Evolutionary conservation across 345 rosid genomes (phyloP).

Genomic region (Aurinia saxatilis): DNA sequence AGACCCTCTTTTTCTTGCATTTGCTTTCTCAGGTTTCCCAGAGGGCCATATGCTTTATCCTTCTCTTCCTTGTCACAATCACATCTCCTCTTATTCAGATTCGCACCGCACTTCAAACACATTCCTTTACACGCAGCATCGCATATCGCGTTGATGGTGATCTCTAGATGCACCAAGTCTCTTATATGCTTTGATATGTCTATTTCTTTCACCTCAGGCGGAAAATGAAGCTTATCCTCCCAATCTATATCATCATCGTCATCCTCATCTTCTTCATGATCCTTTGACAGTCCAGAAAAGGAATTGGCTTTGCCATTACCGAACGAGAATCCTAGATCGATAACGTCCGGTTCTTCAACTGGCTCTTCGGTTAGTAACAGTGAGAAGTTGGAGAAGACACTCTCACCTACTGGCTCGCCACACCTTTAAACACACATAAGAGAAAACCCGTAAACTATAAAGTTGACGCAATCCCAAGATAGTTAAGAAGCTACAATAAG

Average conservation of each 20-base stretch:
- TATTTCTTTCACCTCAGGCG: conserved; percentile 52
- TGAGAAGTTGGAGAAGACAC: conserved; percentile 71
- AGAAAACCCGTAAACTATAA: neutral
- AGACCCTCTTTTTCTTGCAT: conserved; percentile 42
- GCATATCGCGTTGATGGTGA: conserved; percentile 56
- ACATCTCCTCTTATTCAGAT: conserved; percentile 60
- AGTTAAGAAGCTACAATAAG: neutral
- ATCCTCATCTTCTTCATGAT: conserved; percentile 36
- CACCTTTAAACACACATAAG: conserved; percentile 45
- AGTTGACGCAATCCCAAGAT: neutral
- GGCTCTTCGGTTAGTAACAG: conserved; percentile 61
- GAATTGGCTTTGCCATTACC: conserved; percentile 31
- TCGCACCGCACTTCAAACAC: conserved; percentile 71
- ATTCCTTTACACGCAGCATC: conserved; percentile 69
- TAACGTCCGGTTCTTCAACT: conserved; percentile 59
- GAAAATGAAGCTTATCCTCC: conserved; percentile 78
- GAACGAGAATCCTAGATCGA: conserved; percentile 44
- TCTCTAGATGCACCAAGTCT: conserved; percentile 78
- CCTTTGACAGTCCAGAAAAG: conserved; percentile 7
- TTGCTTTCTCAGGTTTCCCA: conserved; percentile 55
- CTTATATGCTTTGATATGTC: conserved; percentile 82
- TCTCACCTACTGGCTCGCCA: conserved; percentile 59
- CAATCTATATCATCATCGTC: conserved; percentile 52
- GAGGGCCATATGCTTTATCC: conserved; percentile 54
- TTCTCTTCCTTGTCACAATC: conserved; percentile 43